A percentile compares a stretch with the other conserved stretches of the same genome.
These are phyloP conservation scores for Claviceps sp. DNA, from an alignment of 2,329 filamentous ascomycete species.

Conservation along the genomic window DNA sequence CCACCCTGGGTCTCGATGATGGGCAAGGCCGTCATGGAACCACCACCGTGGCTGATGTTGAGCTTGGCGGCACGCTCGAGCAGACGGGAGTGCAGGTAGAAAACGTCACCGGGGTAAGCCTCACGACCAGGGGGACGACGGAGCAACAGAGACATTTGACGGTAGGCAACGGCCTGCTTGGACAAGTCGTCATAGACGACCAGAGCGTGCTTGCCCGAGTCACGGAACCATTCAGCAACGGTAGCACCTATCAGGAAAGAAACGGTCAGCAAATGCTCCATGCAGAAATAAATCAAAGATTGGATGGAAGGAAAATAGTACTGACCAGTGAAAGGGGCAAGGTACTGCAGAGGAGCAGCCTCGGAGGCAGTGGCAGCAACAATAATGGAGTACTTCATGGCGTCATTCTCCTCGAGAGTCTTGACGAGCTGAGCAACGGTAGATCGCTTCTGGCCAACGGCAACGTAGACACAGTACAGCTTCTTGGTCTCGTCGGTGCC, in stretches of 20 bases:
- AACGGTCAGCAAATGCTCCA: not conserved
- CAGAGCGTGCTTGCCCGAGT: constrained; percentile 76
- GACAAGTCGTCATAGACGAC: constrained; percentile 91
- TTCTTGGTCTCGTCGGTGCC: constrained; percentile 84
- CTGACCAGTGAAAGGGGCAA: constrained; percentile 77
- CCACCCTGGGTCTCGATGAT: constrained; percentile 99
- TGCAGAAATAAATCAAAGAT: no score
- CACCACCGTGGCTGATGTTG: constrained; percentile 87
- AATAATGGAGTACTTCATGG: constrained; percentile 94
- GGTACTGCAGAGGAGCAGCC: constrained; percentile 86
- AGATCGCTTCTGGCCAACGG: constrained; percentile 97
- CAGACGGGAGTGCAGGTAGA: constrained; percentile 98
- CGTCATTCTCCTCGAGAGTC: constrained; percentile 98
- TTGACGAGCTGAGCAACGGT: constrained; percentile 98
- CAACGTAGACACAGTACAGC: constrained; percentile 99
- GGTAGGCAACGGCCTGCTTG: constrained; percentile 96
- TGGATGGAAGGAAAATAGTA: not conserved
- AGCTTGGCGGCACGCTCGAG: constrained; percentile 99
- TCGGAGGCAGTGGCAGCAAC: constrained; percentile 96
- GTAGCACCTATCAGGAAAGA: constrained; percentile 16
- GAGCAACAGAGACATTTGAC: constrained; percentile 97
- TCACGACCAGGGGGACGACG: constrained; percentile 97
- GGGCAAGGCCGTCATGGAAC: constrained; percentile 92
- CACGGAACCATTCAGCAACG: constrained; percentile 64
- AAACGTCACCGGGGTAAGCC: constrained; percentile 97